Conservation (phyloP, 2,329 filamentous ascomycete genomes). For the Amauroascus verrucosus region DNA sequence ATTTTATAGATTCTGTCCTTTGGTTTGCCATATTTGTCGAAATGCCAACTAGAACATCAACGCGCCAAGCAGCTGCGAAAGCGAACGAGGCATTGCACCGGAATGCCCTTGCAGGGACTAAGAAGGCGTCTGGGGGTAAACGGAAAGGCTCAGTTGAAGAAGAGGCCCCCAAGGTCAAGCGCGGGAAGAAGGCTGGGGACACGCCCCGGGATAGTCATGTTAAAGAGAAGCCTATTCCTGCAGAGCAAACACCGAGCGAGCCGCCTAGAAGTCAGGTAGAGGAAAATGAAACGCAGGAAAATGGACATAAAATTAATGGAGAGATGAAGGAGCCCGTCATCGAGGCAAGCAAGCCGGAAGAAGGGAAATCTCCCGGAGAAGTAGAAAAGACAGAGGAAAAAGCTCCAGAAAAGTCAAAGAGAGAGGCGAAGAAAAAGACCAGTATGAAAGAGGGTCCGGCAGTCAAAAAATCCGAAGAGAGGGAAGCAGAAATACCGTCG, state of each 20-base stretch:
- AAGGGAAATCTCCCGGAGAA: neutral
- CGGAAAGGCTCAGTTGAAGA: slow-evolving; percentile 28
- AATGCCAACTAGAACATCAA: slow-evolving; percentile 32
- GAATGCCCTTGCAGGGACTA: slow-evolving; percentile 24
- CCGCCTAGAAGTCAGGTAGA: slow-evolving; percentile 20
- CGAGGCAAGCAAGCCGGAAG: slow-evolving; percentile 12
- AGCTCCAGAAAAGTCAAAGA: slow-evolving; percentile 7
- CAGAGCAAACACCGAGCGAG: slow-evolving; percentile 8
- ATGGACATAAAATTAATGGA: slow-evolving; percentile 7
- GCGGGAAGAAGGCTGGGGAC: slow-evolving; percentile 25
- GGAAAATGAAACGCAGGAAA: slow-evolving; percentile 10
- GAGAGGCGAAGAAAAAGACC: slow-evolving; percentile 1
- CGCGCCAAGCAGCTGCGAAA: slow-evolving; percentile 36
- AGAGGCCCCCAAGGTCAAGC: slow-evolving; percentile 27
- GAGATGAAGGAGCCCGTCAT: slow-evolving; percentile 18
- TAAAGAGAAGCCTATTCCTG: slow-evolving; percentile 1
- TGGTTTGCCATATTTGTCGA: slow-evolving; percentile 1
- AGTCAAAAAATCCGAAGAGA: slow-evolving; percentile 41
- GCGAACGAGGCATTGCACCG: slow-evolving; percentile 34
- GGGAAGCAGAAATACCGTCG: slow-evolving; percentile 44
- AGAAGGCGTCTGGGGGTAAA: slow-evolving; percentile 27
- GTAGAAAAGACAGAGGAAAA: slow-evolving; percentile 2
- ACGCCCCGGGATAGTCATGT: neutral
- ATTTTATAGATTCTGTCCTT: neutral
- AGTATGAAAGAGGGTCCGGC: slow-evolving; percentile 24